phyloP scores from a whole-genome alignment of 2,329 filamentous ascomycete genomes.

The Verticillium nubilum region DNA sequence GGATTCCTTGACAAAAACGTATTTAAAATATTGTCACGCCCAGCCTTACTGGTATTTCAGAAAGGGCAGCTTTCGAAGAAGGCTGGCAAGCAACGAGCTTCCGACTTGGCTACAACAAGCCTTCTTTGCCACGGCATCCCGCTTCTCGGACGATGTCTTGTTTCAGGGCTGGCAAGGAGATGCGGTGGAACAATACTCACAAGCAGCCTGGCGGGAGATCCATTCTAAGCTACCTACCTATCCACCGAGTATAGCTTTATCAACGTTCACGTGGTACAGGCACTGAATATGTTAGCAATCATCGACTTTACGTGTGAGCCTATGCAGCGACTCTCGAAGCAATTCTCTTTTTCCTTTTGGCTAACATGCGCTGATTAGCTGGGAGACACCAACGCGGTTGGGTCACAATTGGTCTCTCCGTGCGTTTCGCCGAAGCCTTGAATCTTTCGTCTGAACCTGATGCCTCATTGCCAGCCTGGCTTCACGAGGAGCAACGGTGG shows the following conservation, averaged over 20 bases:
- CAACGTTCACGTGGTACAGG: background rate
- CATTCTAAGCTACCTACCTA: background rate
- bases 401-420: background rate
- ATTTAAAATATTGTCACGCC: background rate
- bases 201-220: background rate
- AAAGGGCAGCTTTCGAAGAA: background rate
- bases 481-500: background rate
- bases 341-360: no score
- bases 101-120: background rate
- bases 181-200: background rate
- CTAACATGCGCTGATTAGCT: background rate
- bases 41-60: background rate
- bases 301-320: background rate
- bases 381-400: background rate
- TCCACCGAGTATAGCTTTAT: background rate
- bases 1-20: background rate
- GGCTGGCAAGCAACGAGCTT: background rate
- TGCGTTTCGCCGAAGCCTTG: background rate
- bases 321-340: background rate
- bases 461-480: background rate
- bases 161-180: background rate
- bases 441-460: background rate
- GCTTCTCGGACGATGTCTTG: background rate
- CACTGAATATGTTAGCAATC: background rate
- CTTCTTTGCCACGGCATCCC: background rate